phyloP scores from a whole-genome alignment of 495 filamentous ascomycete genomes.

The Aspergillus sclerotiicarbonarius region DNA sequence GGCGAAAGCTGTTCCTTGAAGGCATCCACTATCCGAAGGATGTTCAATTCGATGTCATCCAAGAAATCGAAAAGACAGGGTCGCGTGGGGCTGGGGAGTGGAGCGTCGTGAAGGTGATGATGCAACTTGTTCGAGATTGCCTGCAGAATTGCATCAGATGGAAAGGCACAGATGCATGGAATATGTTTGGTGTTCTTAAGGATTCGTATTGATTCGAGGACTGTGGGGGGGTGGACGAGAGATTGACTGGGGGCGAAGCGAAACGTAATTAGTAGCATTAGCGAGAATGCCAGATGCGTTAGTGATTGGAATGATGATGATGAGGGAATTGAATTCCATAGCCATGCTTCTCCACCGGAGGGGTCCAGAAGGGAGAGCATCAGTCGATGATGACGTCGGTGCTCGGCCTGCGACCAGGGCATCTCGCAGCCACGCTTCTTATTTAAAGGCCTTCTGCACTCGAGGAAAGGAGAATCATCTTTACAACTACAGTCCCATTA shows the following conservation, averaged over 20 bases:
- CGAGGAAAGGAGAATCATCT: not conserved
- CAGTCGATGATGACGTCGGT: not conserved
- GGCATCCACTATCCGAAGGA: slow-evolving; percentile 15
- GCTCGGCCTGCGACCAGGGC: not conserved
- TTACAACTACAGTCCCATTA: not conserved
- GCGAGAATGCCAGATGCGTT: not conserved
- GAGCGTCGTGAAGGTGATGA: slow-evolving; percentile 16
- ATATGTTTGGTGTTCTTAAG: not conserved
- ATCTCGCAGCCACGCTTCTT: not conserved
- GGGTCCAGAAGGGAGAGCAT: not conserved
- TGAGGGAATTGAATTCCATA: slow-evolving; percentile 1
- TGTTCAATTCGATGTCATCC: slow-evolving; percentile 23
- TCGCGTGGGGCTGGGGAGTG: slow-evolving; percentile 15
- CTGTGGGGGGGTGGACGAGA: slow-evolving; percentile 6
- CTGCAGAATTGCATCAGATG: slow-evolving; percentile 15
- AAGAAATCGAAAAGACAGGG: slow-evolving; percentile 15
- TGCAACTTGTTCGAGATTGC: slow-evolving; percentile 11
- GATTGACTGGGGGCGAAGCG: slow-evolving; percentile 14
- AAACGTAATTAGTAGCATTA: slow-evolving; percentile 18
- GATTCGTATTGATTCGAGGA: slow-evolving; percentile 12
- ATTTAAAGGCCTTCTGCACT: not conserved
- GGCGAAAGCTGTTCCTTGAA: slow-evolving; percentile 11
- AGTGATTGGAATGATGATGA: not conserved
- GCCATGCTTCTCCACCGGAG: not conserved
- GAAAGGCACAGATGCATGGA: not conserved